These are phyloP conservation scores for Ustilago trichophora DNA, from an alignment of 1,284 basidiomycete species.

Conservation along the genomic window DNA sequence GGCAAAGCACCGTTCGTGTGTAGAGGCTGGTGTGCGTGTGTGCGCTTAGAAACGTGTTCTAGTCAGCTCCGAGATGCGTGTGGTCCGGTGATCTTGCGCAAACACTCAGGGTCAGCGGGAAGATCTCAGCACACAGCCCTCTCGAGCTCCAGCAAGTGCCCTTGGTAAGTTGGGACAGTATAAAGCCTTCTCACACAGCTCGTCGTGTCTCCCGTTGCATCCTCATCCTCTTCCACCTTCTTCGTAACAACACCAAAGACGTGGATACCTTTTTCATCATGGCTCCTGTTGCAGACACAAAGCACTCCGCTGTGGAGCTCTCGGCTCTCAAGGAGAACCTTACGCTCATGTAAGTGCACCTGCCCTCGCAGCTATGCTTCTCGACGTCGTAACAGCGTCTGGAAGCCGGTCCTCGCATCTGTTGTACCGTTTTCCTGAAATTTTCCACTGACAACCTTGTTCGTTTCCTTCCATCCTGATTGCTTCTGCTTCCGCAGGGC, in stretches of 20 bases:
- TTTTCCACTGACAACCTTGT: neutral
- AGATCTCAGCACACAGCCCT: too few species aligned
- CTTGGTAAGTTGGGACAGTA: constrained; percentile 8
- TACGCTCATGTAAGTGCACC: constrained; percentile 37
- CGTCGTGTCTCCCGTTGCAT: too few species aligned
- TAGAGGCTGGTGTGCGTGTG: neutral
- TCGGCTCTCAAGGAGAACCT: constrained; percentile 54
- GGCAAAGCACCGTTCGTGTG: too few species aligned
- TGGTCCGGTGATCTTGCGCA: constrained; percentile 20
- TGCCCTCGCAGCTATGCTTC: too few species aligned
- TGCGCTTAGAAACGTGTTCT: too few species aligned
- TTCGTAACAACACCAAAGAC: neutral
- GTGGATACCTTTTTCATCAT: constrained; percentile 8
- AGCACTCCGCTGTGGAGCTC: constrained; percentile 29
- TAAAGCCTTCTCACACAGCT: too few species aligned
- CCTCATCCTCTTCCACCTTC: neutral
- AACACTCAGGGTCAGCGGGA: constrained; percentile 3
- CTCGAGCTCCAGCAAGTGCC: too few species aligned
- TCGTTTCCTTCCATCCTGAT: neutral
- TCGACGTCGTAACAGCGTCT: too few species aligned
- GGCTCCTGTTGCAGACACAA: constrained; percentile 43
- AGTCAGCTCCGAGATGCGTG: too few species aligned
- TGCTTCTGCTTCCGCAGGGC: constrained; percentile 25
- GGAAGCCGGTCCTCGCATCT: too few species aligned
- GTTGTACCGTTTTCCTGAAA: neutral